Base-by-base conservation (phyloP, 129 eudicot species). In the Kitagawia praeruptora region DNA sequence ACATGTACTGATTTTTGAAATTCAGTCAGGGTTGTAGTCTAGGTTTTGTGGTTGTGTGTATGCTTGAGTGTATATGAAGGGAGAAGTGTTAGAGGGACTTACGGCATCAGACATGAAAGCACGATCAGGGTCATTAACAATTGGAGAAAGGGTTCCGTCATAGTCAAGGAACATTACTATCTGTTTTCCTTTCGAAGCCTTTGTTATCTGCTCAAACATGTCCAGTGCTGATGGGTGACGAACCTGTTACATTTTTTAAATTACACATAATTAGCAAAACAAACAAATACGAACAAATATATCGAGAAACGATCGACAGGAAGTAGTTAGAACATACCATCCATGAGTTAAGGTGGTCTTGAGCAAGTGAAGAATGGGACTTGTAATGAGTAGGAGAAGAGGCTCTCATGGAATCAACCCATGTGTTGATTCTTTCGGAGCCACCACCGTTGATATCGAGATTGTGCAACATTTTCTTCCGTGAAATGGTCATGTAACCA, bases 361-460 rank as follows among this genome's bases (percentile, higher is more conserved):
- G 86, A 44, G 88, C 74, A 51, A 78, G 79, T 47, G 86, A 31
- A 16, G 87, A 78, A 5, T 78, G 73, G 78, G 90, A 81, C 9
- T 86, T 86, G 73, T 80, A 79, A 75, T 86, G 90, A 8, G 98
- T 96, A 0, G 99, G 99, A 44, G 99, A 96, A 4, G 97, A 96
- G 64, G 99, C 99, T 83, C 92, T 87, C 99, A 96, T 96, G 3
- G 98, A 87, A 25, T 96, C 99, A 18, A 96, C 97, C 99, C 98
- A 96, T 1, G 97, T 75, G 82, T 85, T 95, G 70, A 88, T 83
- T 63, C 96, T 83, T 8, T 85, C 77, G 16, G 85, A 66, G 8
- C 54, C 49, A 0, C 85, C 89, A 40, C 89, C 85, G 77, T 80
- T 90, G 79, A 87, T 86, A 21, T 92, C 98, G n/a, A 92, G 88